Percentiles rank a stretch among this genome's conserved stretches.
phyloP scores from a whole-genome alignment of 2,329 filamentous ascomycete species.

The Hirsutella rhossiliensis region DNA sequence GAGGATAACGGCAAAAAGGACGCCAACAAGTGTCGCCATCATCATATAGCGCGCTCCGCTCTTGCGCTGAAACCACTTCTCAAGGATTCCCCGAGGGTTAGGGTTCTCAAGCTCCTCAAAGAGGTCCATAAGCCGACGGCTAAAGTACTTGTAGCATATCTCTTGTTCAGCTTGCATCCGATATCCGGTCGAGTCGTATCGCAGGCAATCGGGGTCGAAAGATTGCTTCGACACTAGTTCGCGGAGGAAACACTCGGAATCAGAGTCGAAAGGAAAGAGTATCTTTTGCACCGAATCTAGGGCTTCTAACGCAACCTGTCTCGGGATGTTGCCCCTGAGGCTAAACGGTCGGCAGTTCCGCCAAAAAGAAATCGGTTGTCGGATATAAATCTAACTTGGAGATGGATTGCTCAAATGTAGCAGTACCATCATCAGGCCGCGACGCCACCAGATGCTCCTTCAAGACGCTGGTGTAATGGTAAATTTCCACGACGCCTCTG shows the following conservation, averaged over 20 bases:
- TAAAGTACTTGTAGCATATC: neutral
- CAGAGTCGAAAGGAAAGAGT: conserved; percentile 1
- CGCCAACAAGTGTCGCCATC: neutral
- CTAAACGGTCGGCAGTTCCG: neutral
- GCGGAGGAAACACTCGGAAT: neutral
- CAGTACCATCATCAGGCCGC: neutral
- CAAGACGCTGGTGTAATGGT: conserved; percentile 2
- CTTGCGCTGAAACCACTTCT: neutral
- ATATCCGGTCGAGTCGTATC: neutral
- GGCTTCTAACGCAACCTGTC: conserved; percentile 1
- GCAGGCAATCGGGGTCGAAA: conserved; percentile 2
- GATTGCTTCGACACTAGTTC: neutral
- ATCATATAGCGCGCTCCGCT: neutral
- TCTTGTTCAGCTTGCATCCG: neutral
- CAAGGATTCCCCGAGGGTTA: neutral
- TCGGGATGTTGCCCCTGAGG: neutral
- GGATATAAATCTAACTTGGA: neutral
- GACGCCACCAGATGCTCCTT: conserved; percentile 1
- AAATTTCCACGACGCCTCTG: neutral
- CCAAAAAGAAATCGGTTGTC: neutral
- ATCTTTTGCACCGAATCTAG: conserved; percentile 1
- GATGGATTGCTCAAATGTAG: neutral
- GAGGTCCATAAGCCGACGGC: neutral
- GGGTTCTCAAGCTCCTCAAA: neutral
- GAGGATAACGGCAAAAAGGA: neutral